Evolutionary conservation across 805 yeast genomes (phyloP).

Genomic region (Wickerhamiella azymoides): DNA sequence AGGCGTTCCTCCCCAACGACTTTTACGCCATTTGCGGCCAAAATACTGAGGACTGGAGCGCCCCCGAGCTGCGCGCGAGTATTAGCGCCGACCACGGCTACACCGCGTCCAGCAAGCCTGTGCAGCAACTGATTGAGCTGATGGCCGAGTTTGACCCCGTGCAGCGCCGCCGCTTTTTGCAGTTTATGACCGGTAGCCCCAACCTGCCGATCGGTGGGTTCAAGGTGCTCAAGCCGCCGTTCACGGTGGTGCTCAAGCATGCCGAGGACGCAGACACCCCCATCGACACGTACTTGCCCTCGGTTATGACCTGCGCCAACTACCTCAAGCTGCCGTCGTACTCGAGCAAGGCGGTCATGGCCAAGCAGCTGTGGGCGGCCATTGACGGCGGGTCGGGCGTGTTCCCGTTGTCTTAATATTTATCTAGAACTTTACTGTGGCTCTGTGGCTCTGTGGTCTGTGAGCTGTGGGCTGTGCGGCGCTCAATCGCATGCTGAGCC

Average conservation of each 20-base stretch:
- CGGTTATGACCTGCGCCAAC: conserved; percentile 97
- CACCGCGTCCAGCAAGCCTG: conserved; percentile 48
- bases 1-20: conserved; percentile 63
- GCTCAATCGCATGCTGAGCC: too few relatives aligned
- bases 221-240: conserved; percentile 60
- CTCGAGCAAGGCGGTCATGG: conserved; percentile 47
- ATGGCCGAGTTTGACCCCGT: conserved; percentile 38
- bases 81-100: conserved; percentile 88
- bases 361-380: conserved; percentile 47
- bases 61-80: conserved; percentile 37
- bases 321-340: conserved; percentile 83
- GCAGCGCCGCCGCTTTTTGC: conserved; percentile 62
- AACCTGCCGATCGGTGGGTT: conserved; percentile 90
- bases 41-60: conserved; percentile 72
- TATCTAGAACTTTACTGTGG: neutral
- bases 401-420: conserved; percentile 51
- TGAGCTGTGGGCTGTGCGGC: too few relatives aligned
- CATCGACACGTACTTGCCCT: conserved; percentile 76
- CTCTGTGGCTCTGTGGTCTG: too few relatives aligned
- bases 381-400: conserved; percentile 81
- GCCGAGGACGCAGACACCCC: conserved; percentile 42
- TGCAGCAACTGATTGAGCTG: conserved; percentile 46
- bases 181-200: conserved; percentile 87
- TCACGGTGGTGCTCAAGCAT: conserved; percentile 76
- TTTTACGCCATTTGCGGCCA: conserved; percentile 59